Percentiles rank a stretch among this genome's conserved stretches.
These are phyloP conservation scores for Inonotus hispidus DNA, from an alignment of 1,284 basidiomycete genomes.

Conservation along the genomic window DNA sequence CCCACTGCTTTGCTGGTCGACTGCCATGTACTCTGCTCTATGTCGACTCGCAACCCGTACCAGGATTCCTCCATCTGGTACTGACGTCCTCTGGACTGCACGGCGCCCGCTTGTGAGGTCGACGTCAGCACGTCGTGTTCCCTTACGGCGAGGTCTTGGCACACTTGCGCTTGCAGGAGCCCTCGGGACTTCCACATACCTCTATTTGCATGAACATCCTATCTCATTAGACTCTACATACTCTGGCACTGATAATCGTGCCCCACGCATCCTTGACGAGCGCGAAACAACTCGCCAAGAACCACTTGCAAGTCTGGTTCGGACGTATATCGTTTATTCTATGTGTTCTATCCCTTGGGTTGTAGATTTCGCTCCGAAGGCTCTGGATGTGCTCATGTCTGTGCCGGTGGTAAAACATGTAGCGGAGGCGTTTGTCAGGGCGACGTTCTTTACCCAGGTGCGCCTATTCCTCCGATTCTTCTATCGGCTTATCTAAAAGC, in stretches of 20 bases:
- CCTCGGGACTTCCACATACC: not conserved
- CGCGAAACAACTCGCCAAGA: not conserved
- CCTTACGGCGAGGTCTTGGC: not conserved
- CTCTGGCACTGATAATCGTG: not conserved
- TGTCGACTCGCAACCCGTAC: too few species aligned
- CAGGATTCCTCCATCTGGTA: too few species aligned
- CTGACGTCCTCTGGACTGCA: not conserved
- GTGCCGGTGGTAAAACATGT: slow-evolving; percentile 64
- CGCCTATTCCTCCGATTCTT: slow-evolving; percentile 18
- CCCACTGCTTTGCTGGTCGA: too few species aligned
- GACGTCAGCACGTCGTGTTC: not conserved
- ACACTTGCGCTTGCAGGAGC: not conserved
- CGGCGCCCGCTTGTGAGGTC: not conserved
- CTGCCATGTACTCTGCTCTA: too few species aligned
- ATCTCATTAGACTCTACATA: not conserved
- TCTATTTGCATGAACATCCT: not conserved
- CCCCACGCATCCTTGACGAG: not conserved
- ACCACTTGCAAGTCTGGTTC: slow-evolving; percentile 41
- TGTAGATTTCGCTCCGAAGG: slow-evolving; percentile 69
- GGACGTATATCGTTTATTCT: slow-evolving; percentile 78
- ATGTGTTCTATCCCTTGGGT: slow-evolving; percentile 73
- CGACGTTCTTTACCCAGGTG: slow-evolving; percentile 84
- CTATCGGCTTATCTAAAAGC: not conserved
- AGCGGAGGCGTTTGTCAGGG: slow-evolving; percentile 67
- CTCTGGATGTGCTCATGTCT: slow-evolving; percentile 57